phyloP scores from a whole-genome alignment of 768 basidiomycete genomes.

The Boletus patriciae region DNA sequence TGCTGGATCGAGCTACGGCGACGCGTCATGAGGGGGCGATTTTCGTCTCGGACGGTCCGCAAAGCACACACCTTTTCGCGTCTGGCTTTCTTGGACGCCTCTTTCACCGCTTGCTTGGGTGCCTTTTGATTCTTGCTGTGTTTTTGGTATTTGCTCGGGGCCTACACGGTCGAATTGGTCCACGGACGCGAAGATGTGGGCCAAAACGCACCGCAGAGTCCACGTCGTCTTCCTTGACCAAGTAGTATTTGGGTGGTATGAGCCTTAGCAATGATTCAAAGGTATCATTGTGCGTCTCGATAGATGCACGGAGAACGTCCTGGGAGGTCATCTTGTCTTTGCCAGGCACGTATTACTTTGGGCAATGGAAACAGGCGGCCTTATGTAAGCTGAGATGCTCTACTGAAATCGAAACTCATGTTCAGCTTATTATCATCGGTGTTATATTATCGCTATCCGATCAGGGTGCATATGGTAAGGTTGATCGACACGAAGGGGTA shows the following conservation, averaged over 20 bases:
- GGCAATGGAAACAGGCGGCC: neutral
- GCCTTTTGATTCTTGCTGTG: constrained; percentile 85
- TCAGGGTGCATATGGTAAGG: no score
- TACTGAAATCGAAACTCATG: no score
- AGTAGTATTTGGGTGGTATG: constrained; percentile 89
- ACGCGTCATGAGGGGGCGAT: neutral
- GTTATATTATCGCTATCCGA: no score
- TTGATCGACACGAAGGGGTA: no score
- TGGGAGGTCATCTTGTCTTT: constrained; percentile 53
- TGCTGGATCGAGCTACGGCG: constrained; percentile 80
- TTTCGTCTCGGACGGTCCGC: neutral
- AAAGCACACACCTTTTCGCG: constrained; percentile 65
- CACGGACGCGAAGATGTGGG: neutral
- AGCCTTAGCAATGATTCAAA: constrained; percentile 83
- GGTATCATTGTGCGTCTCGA: constrained; percentile 82
- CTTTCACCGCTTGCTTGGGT: constrained; percentile 83
- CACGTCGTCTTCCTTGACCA: constrained; percentile 33
- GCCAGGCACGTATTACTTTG: neutral
- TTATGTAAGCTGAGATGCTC: no score
- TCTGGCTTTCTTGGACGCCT: constrained; percentile 86
- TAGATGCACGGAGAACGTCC: constrained; percentile 52
- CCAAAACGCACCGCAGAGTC: constrained; percentile 14
- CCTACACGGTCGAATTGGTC: neutral
- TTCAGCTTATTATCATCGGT: no score
- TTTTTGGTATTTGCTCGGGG: constrained; percentile 75